phyloP scores from a whole-genome alignment of 257 asterid genomes.

The Thymus mandschuricus region DNA sequence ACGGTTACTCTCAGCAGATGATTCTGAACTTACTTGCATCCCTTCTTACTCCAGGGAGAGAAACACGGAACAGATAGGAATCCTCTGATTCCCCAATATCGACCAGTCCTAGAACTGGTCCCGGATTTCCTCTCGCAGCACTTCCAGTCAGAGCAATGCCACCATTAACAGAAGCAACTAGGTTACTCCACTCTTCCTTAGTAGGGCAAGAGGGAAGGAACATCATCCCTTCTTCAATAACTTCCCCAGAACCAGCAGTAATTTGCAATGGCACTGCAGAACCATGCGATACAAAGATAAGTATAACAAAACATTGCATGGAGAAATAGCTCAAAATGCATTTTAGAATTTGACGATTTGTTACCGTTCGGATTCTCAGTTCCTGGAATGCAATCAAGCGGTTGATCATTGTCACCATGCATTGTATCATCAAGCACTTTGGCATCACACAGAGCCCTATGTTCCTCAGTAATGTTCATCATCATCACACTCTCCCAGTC shows the following conservation, averaged over 20 bases:
- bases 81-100: constrained; percentile 81
- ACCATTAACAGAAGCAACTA: constrained; percentile 53
- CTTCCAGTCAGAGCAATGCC: constrained; percentile 73
- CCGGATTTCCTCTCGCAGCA: constrained; percentile 64
- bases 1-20: not conserved
- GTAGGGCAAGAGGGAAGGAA: constrained; percentile 71
- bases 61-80: constrained; percentile 76
- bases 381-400: constrained; percentile 24
- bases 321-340: constrained; percentile 23
- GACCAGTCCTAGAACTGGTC: constrained; percentile 73
- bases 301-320: constrained; percentile 22
- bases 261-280: constrained; percentile 31
- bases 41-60: constrained; percentile 91
- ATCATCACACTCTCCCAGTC: constrained; percentile 40
- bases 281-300: constrained; percentile 21
- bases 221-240: constrained; percentile 48
- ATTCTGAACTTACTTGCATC: constrained; percentile 66
- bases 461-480: constrained; percentile 28
- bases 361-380: constrained; percentile 7
- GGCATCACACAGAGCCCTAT: constrained; percentile 24
- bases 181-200: constrained; percentile 60
- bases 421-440: constrained; percentile 25
- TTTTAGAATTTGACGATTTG: constrained; percentile 17
- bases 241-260: constrained; percentile 26
- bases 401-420: constrained; percentile 17